Evolutionary conservation across 2,329 filamentous ascomycete genomes (phyloP).

Genomic region (Aspergillus clavatus): DNA sequence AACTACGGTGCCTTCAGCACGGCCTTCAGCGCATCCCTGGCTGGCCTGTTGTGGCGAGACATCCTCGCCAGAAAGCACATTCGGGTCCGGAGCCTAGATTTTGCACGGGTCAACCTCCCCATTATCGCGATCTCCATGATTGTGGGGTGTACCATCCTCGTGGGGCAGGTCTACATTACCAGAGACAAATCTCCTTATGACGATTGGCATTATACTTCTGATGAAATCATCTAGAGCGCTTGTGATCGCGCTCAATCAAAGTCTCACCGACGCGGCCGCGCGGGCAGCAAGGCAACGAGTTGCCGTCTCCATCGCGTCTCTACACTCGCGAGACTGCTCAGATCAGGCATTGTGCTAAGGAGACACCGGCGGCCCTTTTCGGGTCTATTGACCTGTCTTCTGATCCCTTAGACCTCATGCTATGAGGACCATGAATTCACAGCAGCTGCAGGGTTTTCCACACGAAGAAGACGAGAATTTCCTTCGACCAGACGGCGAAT

Average conservation of each 20-base stretch:
- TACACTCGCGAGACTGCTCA: no score
- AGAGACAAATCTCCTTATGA: background rate
- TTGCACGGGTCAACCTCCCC: slow-evolving; percentile 63
- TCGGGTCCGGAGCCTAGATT: slow-evolving; percentile 58
- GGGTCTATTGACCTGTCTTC: no score
- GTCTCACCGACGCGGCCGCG: no score
- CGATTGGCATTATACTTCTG: background rate
- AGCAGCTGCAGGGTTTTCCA: no score
- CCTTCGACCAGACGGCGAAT: no score
- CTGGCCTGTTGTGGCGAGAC: slow-evolving; percentile 67
- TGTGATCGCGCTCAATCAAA: background rate
- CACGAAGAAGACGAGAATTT: no score
- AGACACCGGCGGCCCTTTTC: no score
- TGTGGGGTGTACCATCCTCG: slow-evolving; percentile 57
- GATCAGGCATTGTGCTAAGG: no score
- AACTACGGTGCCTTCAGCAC: slow-evolving; percentile 72
- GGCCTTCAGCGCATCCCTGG: slow-evolving; percentile 66
- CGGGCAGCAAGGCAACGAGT: no score
- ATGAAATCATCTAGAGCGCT: background rate
- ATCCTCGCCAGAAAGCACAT: slow-evolving; percentile 67
- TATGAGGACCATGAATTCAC: no score
- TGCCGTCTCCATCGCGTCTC: no score
- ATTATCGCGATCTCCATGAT: slow-evolving; percentile 67
- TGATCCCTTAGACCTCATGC: no score
- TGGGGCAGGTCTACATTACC: slow-evolving; percentile 59